These are phyloP conservation scores for Volvox reticuliferus DNA, from an alignment of 139 green algal species.

Conservation along the genomic window DNA sequence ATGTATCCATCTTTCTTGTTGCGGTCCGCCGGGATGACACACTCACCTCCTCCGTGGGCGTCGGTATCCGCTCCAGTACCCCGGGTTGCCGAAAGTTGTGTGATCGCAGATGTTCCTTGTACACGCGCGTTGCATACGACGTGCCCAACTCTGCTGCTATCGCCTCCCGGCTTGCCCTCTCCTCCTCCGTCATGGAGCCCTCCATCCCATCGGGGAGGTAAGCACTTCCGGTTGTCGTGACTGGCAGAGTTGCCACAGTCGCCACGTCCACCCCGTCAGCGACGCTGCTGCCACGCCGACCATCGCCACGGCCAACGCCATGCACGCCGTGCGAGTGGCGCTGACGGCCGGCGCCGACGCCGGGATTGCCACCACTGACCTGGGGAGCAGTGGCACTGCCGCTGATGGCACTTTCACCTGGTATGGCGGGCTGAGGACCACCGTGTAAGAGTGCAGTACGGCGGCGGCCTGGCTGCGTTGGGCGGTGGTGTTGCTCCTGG, in stretches of 20 bases:
- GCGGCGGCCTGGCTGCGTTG: background rate
- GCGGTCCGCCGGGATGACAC: no score
- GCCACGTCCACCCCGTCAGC: background rate
- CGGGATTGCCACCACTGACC: background rate
- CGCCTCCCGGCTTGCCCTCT: background rate
- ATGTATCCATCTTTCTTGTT: no score
- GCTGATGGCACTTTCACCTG: background rate
- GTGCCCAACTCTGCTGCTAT: conserved; percentile 6
- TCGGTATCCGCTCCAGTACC: conserved; percentile 5
- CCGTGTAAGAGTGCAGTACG: background rate
- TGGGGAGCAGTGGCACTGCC: no score
- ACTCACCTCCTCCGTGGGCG: conserved; percentile 18
- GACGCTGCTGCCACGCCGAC: background rate
- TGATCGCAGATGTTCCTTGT: conserved; percentile 1
- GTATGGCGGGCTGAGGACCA: background rate
- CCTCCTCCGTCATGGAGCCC: background rate
- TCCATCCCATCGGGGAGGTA: background rate
- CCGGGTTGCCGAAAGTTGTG: background rate
- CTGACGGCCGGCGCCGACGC: background rate
- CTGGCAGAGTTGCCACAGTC: background rate
- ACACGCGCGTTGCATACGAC: conserved; percentile 7
- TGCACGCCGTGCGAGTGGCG: conserved; percentile 4
- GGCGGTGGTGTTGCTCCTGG: no score
- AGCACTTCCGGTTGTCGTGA: no score
- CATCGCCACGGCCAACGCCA: background rate